Evolutionary conservation across 257 asterid species (phyloP).

Genomic region (Fraxinus americana): DNA sequence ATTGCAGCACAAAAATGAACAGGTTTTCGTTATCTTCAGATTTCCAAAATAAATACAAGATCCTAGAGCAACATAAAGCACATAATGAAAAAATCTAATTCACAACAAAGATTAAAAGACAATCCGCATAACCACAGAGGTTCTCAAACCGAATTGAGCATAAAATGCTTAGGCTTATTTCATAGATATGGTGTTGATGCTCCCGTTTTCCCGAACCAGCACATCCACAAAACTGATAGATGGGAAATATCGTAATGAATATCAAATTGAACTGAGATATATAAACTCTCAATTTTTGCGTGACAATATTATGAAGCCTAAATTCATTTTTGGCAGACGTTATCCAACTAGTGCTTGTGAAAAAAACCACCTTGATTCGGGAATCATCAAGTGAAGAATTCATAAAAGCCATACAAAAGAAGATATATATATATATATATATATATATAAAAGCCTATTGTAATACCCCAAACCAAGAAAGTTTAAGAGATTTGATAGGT

Average conservation of each 20-base stretch:
- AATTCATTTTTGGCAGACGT: background rate
- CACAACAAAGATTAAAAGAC: background rate
- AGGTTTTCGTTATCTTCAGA: background rate
- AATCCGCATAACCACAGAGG: background rate
- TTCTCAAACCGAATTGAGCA: background rate
- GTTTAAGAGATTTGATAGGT: too few relatives aligned
- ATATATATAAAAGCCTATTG: too few relatives aligned
- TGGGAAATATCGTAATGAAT: background rate
- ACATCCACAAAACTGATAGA: background rate
- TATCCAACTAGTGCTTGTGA: background rate
- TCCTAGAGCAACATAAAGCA: background rate
- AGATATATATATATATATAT: slow-evolving; percentile 15
- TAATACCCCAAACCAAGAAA: too few relatives aligned
- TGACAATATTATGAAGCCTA: background rate
- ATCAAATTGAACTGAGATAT: background rate
- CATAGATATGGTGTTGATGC: background rate
- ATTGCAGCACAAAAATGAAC: background rate
- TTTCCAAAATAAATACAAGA: background rate
- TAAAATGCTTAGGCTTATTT: background rate
- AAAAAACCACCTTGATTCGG: background rate
- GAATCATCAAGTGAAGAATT: background rate
- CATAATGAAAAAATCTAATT: background rate
- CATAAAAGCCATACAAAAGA: background rate
- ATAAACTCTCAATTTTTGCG: background rate
- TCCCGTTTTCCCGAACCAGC: background rate